Conservation (phyloP, 1,284 basidiomycete species). For the Tranzscheliella williamsii region DNA sequence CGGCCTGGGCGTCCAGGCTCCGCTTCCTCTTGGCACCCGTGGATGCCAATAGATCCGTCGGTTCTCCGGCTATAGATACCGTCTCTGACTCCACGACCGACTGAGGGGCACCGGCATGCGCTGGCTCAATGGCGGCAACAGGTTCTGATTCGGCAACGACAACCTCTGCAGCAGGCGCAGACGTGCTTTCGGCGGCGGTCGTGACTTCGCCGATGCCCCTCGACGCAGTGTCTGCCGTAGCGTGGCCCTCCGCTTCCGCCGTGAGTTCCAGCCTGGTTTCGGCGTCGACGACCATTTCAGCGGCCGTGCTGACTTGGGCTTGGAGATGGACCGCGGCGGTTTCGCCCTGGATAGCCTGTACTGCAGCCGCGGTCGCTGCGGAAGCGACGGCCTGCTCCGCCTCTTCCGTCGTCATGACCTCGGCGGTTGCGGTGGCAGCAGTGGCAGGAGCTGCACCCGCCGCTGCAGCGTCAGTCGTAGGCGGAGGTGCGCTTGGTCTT, state of each 20-base stretch:
- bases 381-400: slow-evolving; percentile 23
- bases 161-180: slow-evolving; percentile 22
- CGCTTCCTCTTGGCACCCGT: slow-evolving; percentile 10
- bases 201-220: not conserved
- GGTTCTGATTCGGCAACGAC: slow-evolving; percentile 3
- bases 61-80: too few species aligned
- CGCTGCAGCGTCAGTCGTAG: too few species aligned
- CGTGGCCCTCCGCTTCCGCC: slow-evolving; percentile 19
- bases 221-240: not conserved
- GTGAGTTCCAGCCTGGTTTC: slow-evolving; percentile 26
- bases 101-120: not conserved
- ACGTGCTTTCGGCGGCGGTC: not conserved
- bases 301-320: slow-evolving; percentile 13
- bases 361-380: slow-evolving; percentile 32
- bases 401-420: slow-evolving; percentile 27
- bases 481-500: too few species aligned
- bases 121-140: not conserved
- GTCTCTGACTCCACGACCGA: too few species aligned
- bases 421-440: not conserved
- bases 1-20: slow-evolving; percentile 1
- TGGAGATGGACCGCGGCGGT: slow-evolving; percentile 1
- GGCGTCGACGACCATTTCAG: slow-evolving; percentile 22
- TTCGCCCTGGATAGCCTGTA: slow-evolving; percentile 22
- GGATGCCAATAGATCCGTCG: too few species aligned
- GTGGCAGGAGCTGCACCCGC: too few species aligned